Percentiles rank a stretch among this genome's conserved stretches.
These are phyloP conservation scores for Fusarium guadeloupense DNA, from an alignment of 2,329 filamentous ascomycete species.

Conservation along the genomic window DNA sequence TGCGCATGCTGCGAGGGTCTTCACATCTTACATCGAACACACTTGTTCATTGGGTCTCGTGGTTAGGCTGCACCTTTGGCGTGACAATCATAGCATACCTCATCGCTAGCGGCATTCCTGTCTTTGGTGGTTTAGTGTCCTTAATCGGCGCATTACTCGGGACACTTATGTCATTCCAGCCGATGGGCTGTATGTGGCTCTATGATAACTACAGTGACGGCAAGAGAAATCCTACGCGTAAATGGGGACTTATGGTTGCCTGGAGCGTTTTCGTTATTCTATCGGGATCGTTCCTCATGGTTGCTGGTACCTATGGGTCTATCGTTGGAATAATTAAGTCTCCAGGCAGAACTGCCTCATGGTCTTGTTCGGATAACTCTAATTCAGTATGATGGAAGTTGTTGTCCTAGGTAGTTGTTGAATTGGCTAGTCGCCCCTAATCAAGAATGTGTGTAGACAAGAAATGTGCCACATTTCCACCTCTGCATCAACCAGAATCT, in stretches of 20 bases:
- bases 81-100: conserved; percentile 41
- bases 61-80: conserved; percentile 42
- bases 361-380: conserved; percentile 57
- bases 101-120: conserved; percentile 29
- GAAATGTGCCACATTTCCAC: no score
- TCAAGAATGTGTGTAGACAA: no score
- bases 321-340: conserved; percentile 47
- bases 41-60: conserved; percentile 43
- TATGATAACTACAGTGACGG: conserved; percentile 40
- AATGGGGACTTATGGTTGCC: conserved; percentile 11
- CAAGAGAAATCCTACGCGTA: background rate
- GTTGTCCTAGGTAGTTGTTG: no score
- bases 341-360: no score
- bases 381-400: conserved; percentile 39
- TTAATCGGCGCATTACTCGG: conserved; percentile 44
- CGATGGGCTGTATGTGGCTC: conserved; percentile 42
- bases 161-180: conserved; percentile 42
- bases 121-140: conserved; percentile 42
- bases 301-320: conserved; percentile 57
- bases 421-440: no score
- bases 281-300: conserved; percentile 50
- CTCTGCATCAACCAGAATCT: no score
- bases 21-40: conserved; percentile 44
- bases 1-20: conserved; percentile 39
- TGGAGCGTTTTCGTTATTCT: conserved; percentile 24